phyloP scores from a whole-genome alignment of 2,329 filamentous ascomycete genomes.

The Colletotrichum tofieldiae region DNA sequence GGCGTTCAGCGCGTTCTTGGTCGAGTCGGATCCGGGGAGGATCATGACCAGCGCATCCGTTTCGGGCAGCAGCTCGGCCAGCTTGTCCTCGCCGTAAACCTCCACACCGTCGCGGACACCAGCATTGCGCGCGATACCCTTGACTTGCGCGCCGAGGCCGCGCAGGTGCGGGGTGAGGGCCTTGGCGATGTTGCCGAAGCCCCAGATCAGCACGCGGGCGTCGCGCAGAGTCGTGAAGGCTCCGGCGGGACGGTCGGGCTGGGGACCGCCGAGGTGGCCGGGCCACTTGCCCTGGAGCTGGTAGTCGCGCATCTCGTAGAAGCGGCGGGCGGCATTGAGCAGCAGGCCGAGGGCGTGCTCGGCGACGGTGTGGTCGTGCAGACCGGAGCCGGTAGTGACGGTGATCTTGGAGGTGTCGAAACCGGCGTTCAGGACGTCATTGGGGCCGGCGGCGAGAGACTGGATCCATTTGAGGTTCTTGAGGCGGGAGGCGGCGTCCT shows the following conservation, averaged over 20 bases:
- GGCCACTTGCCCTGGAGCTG: constrained; percentile 73
- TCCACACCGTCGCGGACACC: constrained; percentile 73
- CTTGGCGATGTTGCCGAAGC: constrained; percentile 78
- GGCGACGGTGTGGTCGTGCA: constrained; percentile 76
- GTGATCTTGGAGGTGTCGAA: constrained; percentile 67
- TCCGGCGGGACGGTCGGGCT: constrained; percentile 70
- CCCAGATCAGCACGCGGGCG: constrained; percentile 74
- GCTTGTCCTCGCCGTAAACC: constrained; percentile 69
- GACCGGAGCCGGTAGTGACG: constrained; percentile 75
- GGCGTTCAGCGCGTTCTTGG: constrained; percentile 68
- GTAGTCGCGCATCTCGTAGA: constrained; percentile 75
- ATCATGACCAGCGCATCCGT: constrained; percentile 80
- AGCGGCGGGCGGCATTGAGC: constrained; percentile 68
- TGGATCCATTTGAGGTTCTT: constrained; percentile 76
- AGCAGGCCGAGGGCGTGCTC: constrained; percentile 75
- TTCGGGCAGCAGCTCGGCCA: constrained; percentile 67
- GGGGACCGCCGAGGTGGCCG: constrained; percentile 72
- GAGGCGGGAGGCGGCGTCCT: constrained; percentile 69
- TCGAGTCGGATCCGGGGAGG: constrained; percentile 71
- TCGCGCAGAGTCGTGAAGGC: constrained; percentile 73
- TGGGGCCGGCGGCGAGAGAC: constrained; percentile 76
- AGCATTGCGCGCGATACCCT: constrained; percentile 68
- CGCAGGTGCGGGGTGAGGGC: constrained; percentile 69
- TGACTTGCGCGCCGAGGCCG: constrained; percentile 71
- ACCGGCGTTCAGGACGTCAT: constrained; percentile 74